phyloP scores from a whole-genome alignment of 257 asterid species.

The Salvia splendens region DNA sequence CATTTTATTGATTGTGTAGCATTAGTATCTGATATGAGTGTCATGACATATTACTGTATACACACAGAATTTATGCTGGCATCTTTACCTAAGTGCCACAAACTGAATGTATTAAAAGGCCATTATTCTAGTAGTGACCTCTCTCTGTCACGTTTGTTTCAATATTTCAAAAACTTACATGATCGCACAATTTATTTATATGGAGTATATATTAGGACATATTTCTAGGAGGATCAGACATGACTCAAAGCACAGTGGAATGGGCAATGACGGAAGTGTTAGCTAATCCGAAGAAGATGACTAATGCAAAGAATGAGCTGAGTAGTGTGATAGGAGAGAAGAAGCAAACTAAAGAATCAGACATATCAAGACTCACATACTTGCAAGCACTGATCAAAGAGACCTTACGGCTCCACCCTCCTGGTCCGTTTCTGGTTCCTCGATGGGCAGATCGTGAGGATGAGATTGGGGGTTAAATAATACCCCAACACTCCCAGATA shows the following conservation, averaged over 20 bases:
- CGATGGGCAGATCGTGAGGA: constrained; percentile 26
- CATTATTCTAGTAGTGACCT: too few species aligned
- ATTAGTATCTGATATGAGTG: too few species aligned
- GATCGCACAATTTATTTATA: too few species aligned
- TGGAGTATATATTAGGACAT: constrained; percentile 39
- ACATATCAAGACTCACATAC: constrained; percentile 40
- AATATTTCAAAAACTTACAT: too few species aligned
- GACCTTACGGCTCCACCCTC: constrained; percentile 38
- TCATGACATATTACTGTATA: too few species aligned
- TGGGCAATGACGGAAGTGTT: constrained; percentile 44
- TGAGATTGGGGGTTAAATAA: constrained; percentile 30
- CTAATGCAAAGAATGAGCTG: constrained; percentile 34
- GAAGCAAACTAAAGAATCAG: constrained; percentile 38
- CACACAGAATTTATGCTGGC: too few species aligned
- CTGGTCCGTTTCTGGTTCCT: constrained; percentile 29
- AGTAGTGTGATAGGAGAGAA: constrained; percentile 16
- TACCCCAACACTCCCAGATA: constrained; percentile 44
- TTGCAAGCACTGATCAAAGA: constrained; percentile 46
- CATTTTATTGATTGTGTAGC: too few species aligned
- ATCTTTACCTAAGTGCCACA: too few species aligned
- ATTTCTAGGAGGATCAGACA: constrained; percentile 30
- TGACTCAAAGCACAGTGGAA: constrained; percentile 35
- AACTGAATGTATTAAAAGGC: too few species aligned
- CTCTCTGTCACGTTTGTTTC: too few species aligned
- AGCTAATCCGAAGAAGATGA: constrained; percentile 31